These are phyloP conservation scores for Daldinia concentrica DNA, from an alignment of 495 filamentous ascomycete genomes.

Conservation along the genomic window DNA sequence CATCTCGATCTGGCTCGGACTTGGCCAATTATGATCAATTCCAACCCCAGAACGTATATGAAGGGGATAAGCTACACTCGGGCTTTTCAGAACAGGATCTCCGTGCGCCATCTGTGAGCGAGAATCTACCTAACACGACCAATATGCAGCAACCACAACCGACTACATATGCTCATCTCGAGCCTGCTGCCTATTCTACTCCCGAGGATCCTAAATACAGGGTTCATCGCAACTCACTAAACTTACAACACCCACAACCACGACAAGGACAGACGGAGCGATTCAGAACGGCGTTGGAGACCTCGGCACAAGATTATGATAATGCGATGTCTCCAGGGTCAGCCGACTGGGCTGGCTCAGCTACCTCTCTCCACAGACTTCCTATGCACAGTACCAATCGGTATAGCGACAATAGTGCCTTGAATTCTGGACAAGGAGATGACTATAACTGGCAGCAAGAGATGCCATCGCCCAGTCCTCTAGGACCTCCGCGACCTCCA, in stretches of 20 bases:
- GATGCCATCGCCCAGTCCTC: constrained; percentile 48
- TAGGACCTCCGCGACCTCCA: constrained; percentile 59
- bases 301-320: constrained; percentile 76
- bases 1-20: constrained; percentile 78
- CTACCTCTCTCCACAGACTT: constrained; percentile 60
- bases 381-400: constrained; percentile 50
- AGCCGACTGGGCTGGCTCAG: constrained; percentile 75
- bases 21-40: constrained; percentile 70
- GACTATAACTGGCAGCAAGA: constrained; percentile 56
- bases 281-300: constrained; percentile 82
- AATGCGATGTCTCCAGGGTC: constrained; percentile 73
- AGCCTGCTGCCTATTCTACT: constrained; percentile 50
- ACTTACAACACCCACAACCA: constrained; percentile 90
- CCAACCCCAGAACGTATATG: constrained; percentile 70
- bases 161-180: constrained; percentile 49
- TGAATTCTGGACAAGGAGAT: constrained; percentile 42
- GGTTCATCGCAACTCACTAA: constrained; percentile 87
- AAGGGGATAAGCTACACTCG: constrained; percentile 76
- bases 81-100: constrained; percentile 66
- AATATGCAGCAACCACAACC: constrained; percentile 28
- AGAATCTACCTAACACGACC: constrained; percentile 19
- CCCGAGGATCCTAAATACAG: constrained; percentile 92
- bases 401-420: constrained; percentile 56
- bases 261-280: constrained; percentile 82
- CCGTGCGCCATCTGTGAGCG: constrained; percentile 24